phyloP scores from a whole-genome alignment of 257 asterid species.

The Agastache rugosa region DNA sequence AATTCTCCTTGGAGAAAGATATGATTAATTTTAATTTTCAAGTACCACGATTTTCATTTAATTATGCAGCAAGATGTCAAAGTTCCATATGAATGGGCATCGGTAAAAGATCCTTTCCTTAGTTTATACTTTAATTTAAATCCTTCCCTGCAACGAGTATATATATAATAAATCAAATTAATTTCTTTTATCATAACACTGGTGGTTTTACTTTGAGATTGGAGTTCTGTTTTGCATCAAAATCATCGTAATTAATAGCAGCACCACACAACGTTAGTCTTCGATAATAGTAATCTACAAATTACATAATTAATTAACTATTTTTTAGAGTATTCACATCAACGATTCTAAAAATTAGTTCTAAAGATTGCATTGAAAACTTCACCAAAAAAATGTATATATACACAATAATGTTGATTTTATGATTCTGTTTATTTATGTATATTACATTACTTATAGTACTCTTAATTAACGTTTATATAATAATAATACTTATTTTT shows the following conservation, averaged over 20 bases:
- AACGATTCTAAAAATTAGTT: background rate
- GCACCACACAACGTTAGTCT: background rate
- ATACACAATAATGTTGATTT: too few relatives aligned
- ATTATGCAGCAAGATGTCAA: slow-evolving; percentile 17
- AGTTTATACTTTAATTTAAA: background rate
- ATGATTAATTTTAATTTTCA: background rate
- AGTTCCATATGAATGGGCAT: slow-evolving; percentile 18
- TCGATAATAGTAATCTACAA: background rate
- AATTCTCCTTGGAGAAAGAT: slow-evolving; percentile 23
- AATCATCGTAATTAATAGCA: slow-evolving; percentile 8
- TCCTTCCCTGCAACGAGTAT: too few relatives aligned
- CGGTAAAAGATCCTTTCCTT: slow-evolving; percentile 28
- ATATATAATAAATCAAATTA: too few relatives aligned
- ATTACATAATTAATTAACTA: too few relatives aligned
- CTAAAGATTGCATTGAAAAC: too few relatives aligned
- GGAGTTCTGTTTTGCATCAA: background rate
- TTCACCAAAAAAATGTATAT: too few relatives aligned
- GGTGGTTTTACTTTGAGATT: background rate
- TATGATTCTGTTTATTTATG: too few relatives aligned
- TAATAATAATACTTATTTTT: too few relatives aligned
- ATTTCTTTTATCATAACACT: background rate
- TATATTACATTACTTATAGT: too few relatives aligned
- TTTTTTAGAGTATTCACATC: too few relatives aligned
- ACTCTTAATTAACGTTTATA: too few relatives aligned
- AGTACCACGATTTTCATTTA: slow-evolving; percentile 15